Evolutionary conservation across 192 early-diverging fungal species (phyloP).

Genomic region (Umbelopsis ramanniana): DNA sequence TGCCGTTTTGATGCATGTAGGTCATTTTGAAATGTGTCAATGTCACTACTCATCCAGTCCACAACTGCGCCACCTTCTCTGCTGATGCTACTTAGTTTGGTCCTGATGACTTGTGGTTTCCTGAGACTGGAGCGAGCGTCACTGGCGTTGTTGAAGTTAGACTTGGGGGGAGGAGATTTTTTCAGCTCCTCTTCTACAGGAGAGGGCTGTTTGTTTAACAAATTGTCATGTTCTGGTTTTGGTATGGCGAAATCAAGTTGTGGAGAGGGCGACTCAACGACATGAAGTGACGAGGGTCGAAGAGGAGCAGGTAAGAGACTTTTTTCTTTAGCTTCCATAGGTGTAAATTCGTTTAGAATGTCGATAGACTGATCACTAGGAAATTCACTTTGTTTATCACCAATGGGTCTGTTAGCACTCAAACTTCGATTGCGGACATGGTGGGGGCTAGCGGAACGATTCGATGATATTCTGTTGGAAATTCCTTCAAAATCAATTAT

Average conservation of each 20-base stretch:
- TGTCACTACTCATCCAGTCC: slow-evolving; percentile 9
- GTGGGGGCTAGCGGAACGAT: background rate
- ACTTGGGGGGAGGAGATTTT: background rate
- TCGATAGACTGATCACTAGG: background rate
- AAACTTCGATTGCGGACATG: slow-evolving; percentile 5
- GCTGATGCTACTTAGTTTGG: background rate
- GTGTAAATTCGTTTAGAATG: background rate
- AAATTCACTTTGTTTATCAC: background rate
- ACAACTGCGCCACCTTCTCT: background rate
- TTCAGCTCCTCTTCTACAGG: background rate
- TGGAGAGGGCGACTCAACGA: background rate
- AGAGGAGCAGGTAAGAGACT: slow-evolving; percentile 16
- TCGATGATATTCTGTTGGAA: background rate
- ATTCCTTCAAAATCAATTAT: background rate
- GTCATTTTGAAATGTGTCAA: background rate
- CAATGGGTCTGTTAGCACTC: background rate
- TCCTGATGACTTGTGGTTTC: background rate
- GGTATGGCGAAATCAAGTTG: background rate
- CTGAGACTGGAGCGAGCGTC: slow-evolving; percentile 1
- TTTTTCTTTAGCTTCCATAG: slow-evolving; percentile 11
- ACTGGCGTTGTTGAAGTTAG: background rate
- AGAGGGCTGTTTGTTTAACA: background rate
- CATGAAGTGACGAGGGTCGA: background rate
- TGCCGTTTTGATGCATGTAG: background rate
- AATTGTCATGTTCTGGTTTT: background rate